These are phyloP conservation scores for Paramyrothecium sp. DNA, from an alignment of 2,329 filamentous ascomycete species.

Conservation along the genomic window DNA sequence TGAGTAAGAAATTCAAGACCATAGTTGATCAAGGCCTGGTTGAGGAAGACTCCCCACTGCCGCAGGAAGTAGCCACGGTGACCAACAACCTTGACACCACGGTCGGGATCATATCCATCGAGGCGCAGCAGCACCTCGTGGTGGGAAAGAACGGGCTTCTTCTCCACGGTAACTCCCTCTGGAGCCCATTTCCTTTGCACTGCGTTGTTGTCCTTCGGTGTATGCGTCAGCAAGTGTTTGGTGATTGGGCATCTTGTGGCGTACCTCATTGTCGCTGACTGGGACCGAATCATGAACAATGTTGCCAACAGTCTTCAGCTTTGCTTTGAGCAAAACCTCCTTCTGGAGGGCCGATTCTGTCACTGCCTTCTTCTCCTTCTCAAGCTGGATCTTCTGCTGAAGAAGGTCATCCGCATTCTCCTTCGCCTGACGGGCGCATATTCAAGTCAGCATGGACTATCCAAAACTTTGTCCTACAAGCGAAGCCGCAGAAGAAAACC, in stretches of 20 bases:
- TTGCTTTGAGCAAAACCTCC: slow-evolving; percentile 69
- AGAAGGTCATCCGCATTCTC: slow-evolving; percentile 82
- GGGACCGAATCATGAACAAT: slow-evolving; percentile 83
- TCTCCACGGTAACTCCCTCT: slow-evolving; percentile 69
- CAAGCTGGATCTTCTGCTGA: slow-evolving; percentile 72
- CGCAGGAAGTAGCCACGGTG: slow-evolving; percentile 93
- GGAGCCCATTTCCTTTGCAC: slow-evolving; percentile 79
- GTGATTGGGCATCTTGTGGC: neutral
- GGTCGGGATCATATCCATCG: slow-evolving; percentile 89
- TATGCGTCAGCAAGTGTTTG: neutral
- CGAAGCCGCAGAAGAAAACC: neutral
- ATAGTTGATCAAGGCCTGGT: slow-evolving; percentile 93
- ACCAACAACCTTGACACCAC: slow-evolving; percentile 90
- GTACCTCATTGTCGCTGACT: slow-evolving; percentile 75
- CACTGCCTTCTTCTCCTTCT: slow-evolving; percentile 78
- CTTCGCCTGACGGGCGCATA: slow-evolving; percentile 62
- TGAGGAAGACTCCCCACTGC: slow-evolving; percentile 86
- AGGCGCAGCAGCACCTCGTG: slow-evolving; percentile 89
- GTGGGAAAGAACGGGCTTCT: slow-evolving; percentile 79
- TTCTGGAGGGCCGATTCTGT: slow-evolving; percentile 75
- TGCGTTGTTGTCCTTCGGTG: slow-evolving; percentile 69
- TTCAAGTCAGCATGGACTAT: no score
- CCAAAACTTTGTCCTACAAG: neutral
- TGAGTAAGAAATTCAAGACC: slow-evolving; percentile 83
- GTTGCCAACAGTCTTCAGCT: slow-evolving; percentile 74